Evolutionary conservation across 2,329 filamentous ascomycete genomes (phyloP).

Genomic region (Aspergillus fructus): DNA sequence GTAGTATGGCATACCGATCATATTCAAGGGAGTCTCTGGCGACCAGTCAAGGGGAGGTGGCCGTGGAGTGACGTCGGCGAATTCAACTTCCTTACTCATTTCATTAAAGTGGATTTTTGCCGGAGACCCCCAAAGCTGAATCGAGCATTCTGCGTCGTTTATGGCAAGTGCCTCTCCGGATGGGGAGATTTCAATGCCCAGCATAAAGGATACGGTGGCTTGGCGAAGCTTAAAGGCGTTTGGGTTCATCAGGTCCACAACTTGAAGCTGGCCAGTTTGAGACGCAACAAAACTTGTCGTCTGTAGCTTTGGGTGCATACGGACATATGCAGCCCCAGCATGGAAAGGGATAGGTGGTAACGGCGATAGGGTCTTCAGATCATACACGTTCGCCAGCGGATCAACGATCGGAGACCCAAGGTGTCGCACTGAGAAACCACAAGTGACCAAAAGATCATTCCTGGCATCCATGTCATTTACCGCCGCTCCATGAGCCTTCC

Average conservation of each 20-base stretch:
- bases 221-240: conserved; percentile 84
- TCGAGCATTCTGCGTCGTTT: conserved; percentile 72
- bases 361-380: conserved; percentile 84
- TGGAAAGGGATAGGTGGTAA: conserved; percentile 90
- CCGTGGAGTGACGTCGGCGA: conserved; percentile 67
- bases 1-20: conserved; percentile 90
- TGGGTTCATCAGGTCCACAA: conserved; percentile 92
- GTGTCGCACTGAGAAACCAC: conserved; percentile 84
- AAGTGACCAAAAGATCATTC: conserved; percentile 92
- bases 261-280: conserved; percentile 88
- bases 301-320: conserved; percentile 93
- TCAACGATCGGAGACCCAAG: conserved; percentile 80
- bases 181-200: conserved; percentile 79
- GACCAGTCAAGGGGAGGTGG: conserved; percentile 67
- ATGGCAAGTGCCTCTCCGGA: conserved; percentile 84
- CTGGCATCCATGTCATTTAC: conserved; percentile 98
- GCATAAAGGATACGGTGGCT: conserved; percentile 74
- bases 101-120: conserved; percentile 85
- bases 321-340: conserved; percentile 86
- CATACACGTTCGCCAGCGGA: conserved; percentile 91
- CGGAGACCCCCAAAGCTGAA: conserved; percentile 87
- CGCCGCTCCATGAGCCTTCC: conserved; percentile 83
- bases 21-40: conserved; percentile 74
- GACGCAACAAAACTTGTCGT: conserved; percentile 94
- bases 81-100: conserved; percentile 73